Base-by-base conservation (phyloP, 2,329 filamentous ascomycete genomes). In the Fusarium sp. region DNA sequence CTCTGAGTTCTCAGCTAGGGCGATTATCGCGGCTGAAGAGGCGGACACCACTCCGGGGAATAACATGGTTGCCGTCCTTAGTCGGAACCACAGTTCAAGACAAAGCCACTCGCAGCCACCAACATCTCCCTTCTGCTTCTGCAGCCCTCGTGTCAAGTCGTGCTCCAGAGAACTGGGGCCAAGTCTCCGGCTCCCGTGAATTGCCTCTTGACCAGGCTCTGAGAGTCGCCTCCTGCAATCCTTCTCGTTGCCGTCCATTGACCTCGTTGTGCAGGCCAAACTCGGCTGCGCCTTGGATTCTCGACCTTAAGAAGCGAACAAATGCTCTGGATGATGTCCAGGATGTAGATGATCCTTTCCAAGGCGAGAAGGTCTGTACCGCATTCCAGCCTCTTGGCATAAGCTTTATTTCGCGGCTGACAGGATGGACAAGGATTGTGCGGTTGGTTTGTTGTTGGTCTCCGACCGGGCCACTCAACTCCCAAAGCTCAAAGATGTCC, bases 341-440 rank as follows among this genome's bases (percentile, higher is more conserved):
- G 20, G 64, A 43, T 41, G 16, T 7, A 31, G 33, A 37, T 10
- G 43, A 66, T 66, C 54, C 27, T 57, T 52, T 39, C 33, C 54
- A 8, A 39, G n/a, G 33, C 31, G 20, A 52, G 64, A n/a, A 22
- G 22, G 20, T 37, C 22, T 27, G 22, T 22, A 27, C 43, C 64
- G 11, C 73, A 45, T 58, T 43, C 29, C 20, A 35, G n/a, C 29
- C 20, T 41, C 64, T 66, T 66, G 56, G 56, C 64, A 31, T 66
- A 31, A 61, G 62, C 50, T 60, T 52, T 67, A 62, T 62, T 58
- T 65, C 27, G 24, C 41, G 56, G 43, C 69, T 73, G 50, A 58
- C 56, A 33, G 57, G 62, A 24, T 27, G 8, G 22, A 37, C 63
- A 67, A 50, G 60, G 41, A 35, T 56, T 43, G 45, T 37, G 43